A percentile compares a stretch with the other conserved stretches of the same genome.
Conservation (phyloP, 441 rosid genomes). For the Euphorbia celastroides region DNA sequence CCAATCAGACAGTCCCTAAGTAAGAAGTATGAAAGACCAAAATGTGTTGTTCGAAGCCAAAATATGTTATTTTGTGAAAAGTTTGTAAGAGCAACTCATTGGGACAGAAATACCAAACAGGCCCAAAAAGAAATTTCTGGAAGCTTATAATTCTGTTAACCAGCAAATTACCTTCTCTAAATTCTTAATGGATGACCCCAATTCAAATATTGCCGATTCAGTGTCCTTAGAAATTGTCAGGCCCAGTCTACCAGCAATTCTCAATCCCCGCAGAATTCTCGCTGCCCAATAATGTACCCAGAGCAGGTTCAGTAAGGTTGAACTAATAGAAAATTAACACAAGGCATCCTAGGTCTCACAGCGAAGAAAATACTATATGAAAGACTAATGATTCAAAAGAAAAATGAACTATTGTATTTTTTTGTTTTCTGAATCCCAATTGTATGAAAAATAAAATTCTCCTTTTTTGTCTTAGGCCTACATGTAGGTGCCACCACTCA, state of each 20-base stretch:
- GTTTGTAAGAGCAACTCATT: no score
- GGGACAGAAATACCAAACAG: no score
- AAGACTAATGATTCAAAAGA: not conserved
- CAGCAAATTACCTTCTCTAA: conserved; percentile 56
- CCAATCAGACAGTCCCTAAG: no score
- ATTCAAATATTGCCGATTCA: conserved; percentile 55
- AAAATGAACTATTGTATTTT: not conserved
- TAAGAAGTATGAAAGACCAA: no score
- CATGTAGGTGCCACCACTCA: conserved; percentile 34
- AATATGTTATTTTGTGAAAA: no score
- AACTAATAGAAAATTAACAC: conserved; percentile 13
- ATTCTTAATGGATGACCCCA: conserved; percentile 46
- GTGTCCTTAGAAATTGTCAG: conserved; percentile 63
- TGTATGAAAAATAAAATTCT: not conserved
- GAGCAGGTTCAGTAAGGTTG: conserved; percentile 12
- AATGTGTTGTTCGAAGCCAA: no score
- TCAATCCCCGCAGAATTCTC: conserved; percentile 84
- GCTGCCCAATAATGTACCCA: conserved; percentile 40
- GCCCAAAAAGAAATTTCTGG: conserved; percentile 9
- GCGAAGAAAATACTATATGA: conserved; percentile 4
- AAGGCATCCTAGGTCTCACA: conserved; percentile 17
- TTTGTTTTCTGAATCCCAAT: not conserved
- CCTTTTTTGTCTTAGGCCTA: not conserved
- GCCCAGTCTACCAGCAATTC: conserved; percentile 86
- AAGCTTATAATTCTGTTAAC: conserved; percentile 14